phyloP scores from a whole-genome alignment of 768 basidiomycete species.

The Leccinum rimulosum region DNA sequence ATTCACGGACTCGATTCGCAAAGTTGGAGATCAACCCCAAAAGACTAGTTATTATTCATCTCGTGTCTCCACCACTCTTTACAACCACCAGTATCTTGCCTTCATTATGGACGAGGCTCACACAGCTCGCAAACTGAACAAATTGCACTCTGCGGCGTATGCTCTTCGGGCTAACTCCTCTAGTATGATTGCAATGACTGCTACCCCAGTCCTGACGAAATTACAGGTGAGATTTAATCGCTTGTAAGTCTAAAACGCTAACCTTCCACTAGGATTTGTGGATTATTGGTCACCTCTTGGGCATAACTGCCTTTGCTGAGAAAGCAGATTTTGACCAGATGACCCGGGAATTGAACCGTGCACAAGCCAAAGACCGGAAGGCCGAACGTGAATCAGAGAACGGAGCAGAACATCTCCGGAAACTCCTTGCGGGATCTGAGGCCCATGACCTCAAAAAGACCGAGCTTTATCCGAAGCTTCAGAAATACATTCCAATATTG shows the following conservation, averaged over 20 bases:
- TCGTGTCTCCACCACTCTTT: not conserved
- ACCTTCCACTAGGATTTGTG: constrained; percentile 1
- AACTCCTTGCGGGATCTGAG: too few species aligned
- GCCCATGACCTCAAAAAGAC: not conserved
- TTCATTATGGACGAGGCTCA: constrained; percentile 8
- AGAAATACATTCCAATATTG: not conserved
- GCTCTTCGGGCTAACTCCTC: accelerated
- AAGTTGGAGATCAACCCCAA: not conserved
- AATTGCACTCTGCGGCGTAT: not conserved
- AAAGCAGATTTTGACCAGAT: too few species aligned
- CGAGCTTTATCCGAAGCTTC: not conserved
- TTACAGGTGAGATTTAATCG: not conserved
- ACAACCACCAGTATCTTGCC: not conserved
- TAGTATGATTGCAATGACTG: not conserved
- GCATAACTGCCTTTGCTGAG: not conserved
- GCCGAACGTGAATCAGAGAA: not conserved
- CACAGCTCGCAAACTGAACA: constrained; percentile 2
- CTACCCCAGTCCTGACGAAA: constrained; percentile 6
- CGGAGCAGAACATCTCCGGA: too few species aligned
- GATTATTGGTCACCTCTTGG: constrained; percentile 2
- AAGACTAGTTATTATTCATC: not conserved
- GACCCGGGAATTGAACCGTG: not conserved
- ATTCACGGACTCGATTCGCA: not conserved
- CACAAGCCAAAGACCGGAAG: not conserved
- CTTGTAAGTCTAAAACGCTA: not conserved